A percentile compares a stretch with the other conserved stretches of the same genome.
Evolutionary conservation across 129 eudicot species (phyloP).

Genomic region (Sambucus nigra): DNA sequence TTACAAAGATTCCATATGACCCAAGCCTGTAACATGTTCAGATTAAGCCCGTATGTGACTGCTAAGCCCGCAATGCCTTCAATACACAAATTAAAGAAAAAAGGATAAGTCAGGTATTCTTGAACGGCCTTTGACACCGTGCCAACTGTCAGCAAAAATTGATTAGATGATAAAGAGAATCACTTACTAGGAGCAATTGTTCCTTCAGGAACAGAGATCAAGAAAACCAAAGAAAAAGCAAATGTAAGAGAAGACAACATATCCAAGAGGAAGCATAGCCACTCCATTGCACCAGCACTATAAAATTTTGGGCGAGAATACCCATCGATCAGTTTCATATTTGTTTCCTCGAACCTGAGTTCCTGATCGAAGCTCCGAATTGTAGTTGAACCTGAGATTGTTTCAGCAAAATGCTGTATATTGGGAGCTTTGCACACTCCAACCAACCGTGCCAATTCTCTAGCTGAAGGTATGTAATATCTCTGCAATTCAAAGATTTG

Average conservation of each 20-base stretch:
- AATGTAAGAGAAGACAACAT: slow-evolving; percentile 60
- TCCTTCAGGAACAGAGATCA: slow-evolving; percentile 65
- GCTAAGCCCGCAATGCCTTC: slow-evolving; percentile 79
- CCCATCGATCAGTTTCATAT: slow-evolving; percentile 61
- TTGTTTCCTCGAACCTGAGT: slow-evolving; percentile 44
- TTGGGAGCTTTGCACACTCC: slow-evolving; percentile 92
- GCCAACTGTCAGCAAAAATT: neutral
- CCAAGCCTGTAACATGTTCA: slow-evolving; percentile 66
- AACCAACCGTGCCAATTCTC: slow-evolving; percentile 73
- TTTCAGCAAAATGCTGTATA: slow-evolving; percentile 92
- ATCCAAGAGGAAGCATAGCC: slow-evolving; percentile 82
- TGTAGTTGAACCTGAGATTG: slow-evolving; percentile 77
- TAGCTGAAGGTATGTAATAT: slow-evolving; percentile 78
- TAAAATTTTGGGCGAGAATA: slow-evolving; percentile 72
- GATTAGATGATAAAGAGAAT: neutral
- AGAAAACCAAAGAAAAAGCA: slow-evolving; percentile 54
- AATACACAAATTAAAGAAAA: neutral
- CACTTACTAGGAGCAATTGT: slow-evolving; percentile 60
- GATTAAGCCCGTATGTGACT: slow-evolving; percentile 79
- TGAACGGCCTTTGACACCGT: no score
- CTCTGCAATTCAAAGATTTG: slow-evolving; percentile 58
- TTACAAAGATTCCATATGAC: slow-evolving; percentile 52
- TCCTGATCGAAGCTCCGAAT: slow-evolving; percentile 90
- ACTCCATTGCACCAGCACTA: slow-evolving; percentile 60
- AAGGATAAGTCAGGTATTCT: neutral